Evolutionary conservation across 345 rosid genomes (phyloP).

Genomic region (Anacardium occidentale): DNA sequence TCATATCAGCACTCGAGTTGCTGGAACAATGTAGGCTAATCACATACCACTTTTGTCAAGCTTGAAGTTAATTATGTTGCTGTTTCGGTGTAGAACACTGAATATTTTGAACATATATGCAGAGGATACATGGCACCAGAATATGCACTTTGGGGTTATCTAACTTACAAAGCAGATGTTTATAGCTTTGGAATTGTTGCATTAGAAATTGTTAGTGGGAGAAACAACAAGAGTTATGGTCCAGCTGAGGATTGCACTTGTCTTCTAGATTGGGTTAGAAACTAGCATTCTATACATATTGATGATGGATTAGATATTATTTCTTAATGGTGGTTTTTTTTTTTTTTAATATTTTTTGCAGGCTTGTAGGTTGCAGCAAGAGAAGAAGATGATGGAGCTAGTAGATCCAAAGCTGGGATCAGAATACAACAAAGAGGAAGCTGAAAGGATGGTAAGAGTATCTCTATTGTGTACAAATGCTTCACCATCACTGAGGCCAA

Average conservation of each 20-base stretch:
- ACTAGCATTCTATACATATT: too few relatives aligned
- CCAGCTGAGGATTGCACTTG: constrained; percentile 21
- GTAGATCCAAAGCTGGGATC: constrained; percentile 31
- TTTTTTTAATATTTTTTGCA: neutral
- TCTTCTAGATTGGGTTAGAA: constrained; percentile 43
- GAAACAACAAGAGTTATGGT: constrained; percentile 14
- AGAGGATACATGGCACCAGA: constrained; percentile 70
- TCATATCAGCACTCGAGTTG: constrained; percentile 59
- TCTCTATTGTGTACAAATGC: constrained; percentile 42
- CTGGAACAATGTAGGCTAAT: constrained; percentile 52
- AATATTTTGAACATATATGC: constrained; percentile 9
- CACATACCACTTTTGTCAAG: neutral
- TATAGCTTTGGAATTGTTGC: constrained; percentile 46
- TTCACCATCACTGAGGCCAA: constrained; percentile 38
- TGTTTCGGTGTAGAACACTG: neutral
- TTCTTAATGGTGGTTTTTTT: neutral
- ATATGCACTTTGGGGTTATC: constrained; percentile 62
- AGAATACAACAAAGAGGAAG: constrained; percentile 32
- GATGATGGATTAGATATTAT: too few relatives aligned
- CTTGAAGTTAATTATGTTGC: neutral
- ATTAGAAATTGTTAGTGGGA: constrained; percentile 44
- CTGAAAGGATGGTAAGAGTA: constrained; percentile 33
- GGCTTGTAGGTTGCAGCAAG: neutral
- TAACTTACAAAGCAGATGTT: constrained; percentile 51
- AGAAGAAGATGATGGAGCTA: neutral